These are phyloP conservation scores for Microcos paniculata DNA, from an alignment of 345 rosid species.

Conservation along the genomic window DNA sequence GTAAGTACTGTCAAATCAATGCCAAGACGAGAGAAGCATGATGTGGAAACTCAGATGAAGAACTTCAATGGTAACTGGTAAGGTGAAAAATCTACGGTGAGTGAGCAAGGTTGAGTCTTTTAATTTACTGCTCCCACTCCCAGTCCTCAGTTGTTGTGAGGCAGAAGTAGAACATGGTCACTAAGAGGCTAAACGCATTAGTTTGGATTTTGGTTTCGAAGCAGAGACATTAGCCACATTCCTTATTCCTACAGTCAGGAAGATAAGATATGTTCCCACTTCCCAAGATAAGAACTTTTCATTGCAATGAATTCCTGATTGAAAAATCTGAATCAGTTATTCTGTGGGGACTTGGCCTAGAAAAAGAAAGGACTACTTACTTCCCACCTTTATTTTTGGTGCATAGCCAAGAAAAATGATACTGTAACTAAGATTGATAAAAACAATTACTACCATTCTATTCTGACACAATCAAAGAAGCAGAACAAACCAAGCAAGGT, in stretches of 20 bases:
- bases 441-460: background rate
- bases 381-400: no score
- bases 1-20: no score
- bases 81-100: background rate
- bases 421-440: background rate
- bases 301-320: background rate
- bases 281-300: background rate
- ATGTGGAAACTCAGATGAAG: background rate
- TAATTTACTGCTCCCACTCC: no score
- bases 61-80: background rate
- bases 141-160: no score
- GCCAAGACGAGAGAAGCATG: background rate
- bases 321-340: background rate
- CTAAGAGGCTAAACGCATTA: background rate
- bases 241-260: background rate
- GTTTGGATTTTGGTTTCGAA: background rate
- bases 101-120: no score
- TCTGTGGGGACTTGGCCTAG: background rate
- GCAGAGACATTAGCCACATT: background rate
- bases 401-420: no score
- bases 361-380: background rate
- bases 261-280: background rate
- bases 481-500: background rate
- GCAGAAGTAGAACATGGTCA: no score
- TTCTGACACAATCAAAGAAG: background rate